Base-by-base conservation (phyloP, 805 yeast genomes). In the Yamadazyma olivae region DNA sequence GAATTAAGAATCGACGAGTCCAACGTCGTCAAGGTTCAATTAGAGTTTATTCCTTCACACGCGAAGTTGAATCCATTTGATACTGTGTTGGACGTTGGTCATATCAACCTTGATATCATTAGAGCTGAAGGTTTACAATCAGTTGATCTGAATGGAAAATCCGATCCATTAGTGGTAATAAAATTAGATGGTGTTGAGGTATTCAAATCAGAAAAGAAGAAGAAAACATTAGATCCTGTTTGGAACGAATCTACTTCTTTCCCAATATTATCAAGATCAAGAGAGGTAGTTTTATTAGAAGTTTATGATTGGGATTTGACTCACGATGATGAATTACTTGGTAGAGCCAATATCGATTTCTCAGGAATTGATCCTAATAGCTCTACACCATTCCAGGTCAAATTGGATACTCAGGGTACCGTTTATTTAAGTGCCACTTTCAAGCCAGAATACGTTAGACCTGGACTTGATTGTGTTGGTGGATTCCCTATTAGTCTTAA, bases 251-350 rank as follows among this genome's bases (percentile, higher is more conserved):
- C 64, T 6, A 64, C 75, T 17, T 69, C 67, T 3, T 58, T 87
- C 46, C 80, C 84, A 3, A 57, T 84, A 39, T 69, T 75, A 24
- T 82, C 93, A 0, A 75, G 87, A 56, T 62, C 79, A 2, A 72
- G 83, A 52, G 64, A 74, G 17, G 49, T 61, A 13, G 54, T 83
- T 19, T 43, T 57, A 22, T 46, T 81, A 17, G 72, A 71, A 30
- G 77, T 81, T 13, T 75, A 61, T 50, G 93, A 85, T 57, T 85
- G 91, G 91, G 93, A 85, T 59, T 70, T 82, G 53, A 74, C 89
- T 17, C 90, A 86, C 44, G 75, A 71, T 34, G 77, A 81, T 57
- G 84, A 78, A 44, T 53, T 70, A 17, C 56, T 85, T 33, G 90
- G 90, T 28, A 48, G 58, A 22, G 74, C 71, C 6, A 45, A 43